Percentiles rank a stretch among this genome's conserved stretches.
These are phyloP conservation scores for Leucaena leucocephala DNA, from an alignment of 306 rosid genomes.

Conservation along the genomic window DNA sequence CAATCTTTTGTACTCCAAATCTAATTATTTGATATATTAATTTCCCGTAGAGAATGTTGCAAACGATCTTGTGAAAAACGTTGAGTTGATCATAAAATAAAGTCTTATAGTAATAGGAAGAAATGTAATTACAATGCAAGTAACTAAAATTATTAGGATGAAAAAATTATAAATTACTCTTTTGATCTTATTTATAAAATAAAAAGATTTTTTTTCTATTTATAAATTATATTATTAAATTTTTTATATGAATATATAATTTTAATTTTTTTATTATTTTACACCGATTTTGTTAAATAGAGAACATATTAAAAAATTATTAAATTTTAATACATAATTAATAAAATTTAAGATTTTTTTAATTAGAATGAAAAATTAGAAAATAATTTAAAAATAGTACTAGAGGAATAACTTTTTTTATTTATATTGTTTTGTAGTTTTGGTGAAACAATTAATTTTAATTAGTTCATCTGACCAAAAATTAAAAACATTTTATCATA, in stretches of 20 bases:
- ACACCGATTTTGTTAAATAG: too few relatives aligned
- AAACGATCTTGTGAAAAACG: not conserved
- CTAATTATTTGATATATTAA: not conserved
- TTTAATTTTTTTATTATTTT: too few relatives aligned
- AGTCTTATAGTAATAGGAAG: not conserved
- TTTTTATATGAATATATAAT: too few relatives aligned
- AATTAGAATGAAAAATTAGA: too few relatives aligned
- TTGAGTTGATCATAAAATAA: not conserved
- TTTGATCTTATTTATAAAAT: too few relatives aligned
- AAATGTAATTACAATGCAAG: not conserved
- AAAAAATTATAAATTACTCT: not conserved
- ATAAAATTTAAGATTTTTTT: too few relatives aligned
- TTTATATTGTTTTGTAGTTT: not conserved
- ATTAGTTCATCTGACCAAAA: not conserved
- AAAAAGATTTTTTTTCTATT: too few relatives aligned
- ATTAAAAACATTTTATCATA: not conserved
- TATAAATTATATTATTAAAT: too few relatives aligned
- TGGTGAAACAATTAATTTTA: not conserved
- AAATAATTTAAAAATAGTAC: too few relatives aligned
- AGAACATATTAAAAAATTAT: too few relatives aligned
- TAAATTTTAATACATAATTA: too few relatives aligned
- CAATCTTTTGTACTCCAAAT: not conserved
- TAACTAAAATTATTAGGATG: not conserved
- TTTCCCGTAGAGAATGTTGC: not conserved
- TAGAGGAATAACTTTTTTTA: not conserved